Evolutionary conservation across 768 basidiomycete species (phyloP), one percentile per base, ranked within the genome.

Genomic region (Gymnopilus dilepis): DNA sequence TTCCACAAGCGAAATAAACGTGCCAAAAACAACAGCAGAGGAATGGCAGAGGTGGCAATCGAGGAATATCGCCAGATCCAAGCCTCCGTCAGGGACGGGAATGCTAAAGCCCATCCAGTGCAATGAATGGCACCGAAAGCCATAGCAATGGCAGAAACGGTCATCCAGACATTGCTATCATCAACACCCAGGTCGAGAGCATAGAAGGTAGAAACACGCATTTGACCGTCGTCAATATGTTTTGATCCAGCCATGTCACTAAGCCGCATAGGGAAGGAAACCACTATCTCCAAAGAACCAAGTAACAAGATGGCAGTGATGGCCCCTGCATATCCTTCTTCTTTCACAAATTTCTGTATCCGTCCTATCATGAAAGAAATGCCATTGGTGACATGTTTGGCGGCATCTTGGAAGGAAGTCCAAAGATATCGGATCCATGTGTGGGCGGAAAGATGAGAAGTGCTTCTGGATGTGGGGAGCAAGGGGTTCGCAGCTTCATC

Each of bases 91-190:
- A 31, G 34, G 17, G 60, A 56, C 6, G 58, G 38, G n/a, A 63
- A 60, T 11, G 24, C 7, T 19, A 56, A 56, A 12, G 47, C 15
- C 62, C 62, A 60, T 17, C 58, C 58, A 9, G 42, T 40, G 33
- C 62, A 59, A 21, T 63, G 62, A 37, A 63, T 63, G 17, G 26
- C 28, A 37, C 62, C 62, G 38, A 63, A 63, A 8, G 47, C 41
- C 6, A 50, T 37, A 5, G 58, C 58, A 19, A 59, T 38, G 22
- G 8, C 17, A 24, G 48, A 45, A 3, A 26, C 31, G 31, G 26
- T 21, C n/a, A 8, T 24, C 9, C 21, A 15, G 21, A 28, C n/a
- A 31, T 45, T 26, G 3, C 15, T 22, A 5, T 26, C 12, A 19
- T 48, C 41, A n/a, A n/a, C n/a, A n/a, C 24, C 22, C 17, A n/a